phyloP scores from a whole-genome alignment of 768 basidiomycete species.

The Tylopilus plumbeoviolaceoides region DNA sequence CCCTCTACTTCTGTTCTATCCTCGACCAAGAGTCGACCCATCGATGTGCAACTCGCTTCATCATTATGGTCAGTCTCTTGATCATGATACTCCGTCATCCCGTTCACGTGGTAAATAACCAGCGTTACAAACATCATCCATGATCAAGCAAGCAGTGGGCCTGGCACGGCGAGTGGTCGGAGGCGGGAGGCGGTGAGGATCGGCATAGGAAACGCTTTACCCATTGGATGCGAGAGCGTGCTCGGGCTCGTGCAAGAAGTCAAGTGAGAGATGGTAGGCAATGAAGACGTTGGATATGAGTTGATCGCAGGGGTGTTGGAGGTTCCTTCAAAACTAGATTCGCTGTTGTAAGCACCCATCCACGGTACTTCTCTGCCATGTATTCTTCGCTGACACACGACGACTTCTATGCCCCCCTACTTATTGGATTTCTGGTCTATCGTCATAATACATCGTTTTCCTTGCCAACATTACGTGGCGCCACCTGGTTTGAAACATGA shows the following conservation, averaged over 20 bases:
- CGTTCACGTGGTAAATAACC: no score
- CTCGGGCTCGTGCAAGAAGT: slow-evolving; percentile 73
- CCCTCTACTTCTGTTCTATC: no score
- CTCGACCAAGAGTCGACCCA: no score
- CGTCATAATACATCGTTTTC: slow-evolving; percentile 8
- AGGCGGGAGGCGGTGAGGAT: slow-evolving; percentile 44
- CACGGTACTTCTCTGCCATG: background rate
- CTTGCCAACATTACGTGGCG: background rate
- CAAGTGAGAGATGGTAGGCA: slow-evolving; percentile 62
- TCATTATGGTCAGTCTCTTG: no score
- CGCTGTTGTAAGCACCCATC: slow-evolving; percentile 31
- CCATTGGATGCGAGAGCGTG: slow-evolving; percentile 60
- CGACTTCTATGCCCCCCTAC: slow-evolving; percentile 4
- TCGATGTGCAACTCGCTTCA: no score
- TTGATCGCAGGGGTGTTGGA: slow-evolving; percentile 89
- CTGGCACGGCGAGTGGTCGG: slow-evolving; percentile 34
- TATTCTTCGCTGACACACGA: background rate
- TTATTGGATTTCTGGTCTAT: slow-evolving; percentile 1
- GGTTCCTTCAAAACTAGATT: slow-evolving; percentile 90
- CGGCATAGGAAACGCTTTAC: slow-evolving; percentile 50
- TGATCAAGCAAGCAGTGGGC: slow-evolving; percentile 34
- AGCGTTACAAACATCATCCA: no score
- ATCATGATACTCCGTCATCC: no score
- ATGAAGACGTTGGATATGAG: slow-evolving; percentile 87
- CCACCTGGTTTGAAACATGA: no score